These are phyloP conservation scores for Aspergillus aculeatinus DNA, from an alignment of 2,329 filamentous ascomycete species.

Conservation along the genomic window DNA sequence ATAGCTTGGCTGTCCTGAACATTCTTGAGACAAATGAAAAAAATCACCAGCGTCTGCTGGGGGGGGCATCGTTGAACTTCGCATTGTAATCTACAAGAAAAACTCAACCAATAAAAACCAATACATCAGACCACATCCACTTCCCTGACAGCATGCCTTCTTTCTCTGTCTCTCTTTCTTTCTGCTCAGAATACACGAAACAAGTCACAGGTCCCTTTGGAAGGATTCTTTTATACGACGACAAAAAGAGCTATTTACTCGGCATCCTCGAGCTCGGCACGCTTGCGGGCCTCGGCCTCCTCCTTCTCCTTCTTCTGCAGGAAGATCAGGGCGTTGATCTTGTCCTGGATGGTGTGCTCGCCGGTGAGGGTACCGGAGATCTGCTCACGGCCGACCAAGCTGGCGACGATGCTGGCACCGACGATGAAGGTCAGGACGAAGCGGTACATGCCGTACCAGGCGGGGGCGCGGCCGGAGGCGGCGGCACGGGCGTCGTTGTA, in stretches of 20 bases:
- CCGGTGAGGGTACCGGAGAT: conserved; percentile 50
- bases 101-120: background rate
- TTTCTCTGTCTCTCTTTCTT: background rate
- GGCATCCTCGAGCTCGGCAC: conserved; percentile 31
- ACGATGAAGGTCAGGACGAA: conserved; percentile 91
- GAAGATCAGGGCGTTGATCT: conserved; percentile 54
- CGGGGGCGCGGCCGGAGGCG: conserved; percentile 72
- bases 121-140: background rate
- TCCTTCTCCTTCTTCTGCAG: conserved; percentile 48
- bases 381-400: conserved; percentile 77
- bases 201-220: too few species aligned
- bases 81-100: conserved; percentile 6
- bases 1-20: too few species aligned
- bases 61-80: conserved; percentile 1
- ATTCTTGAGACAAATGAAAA: background rate
- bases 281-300: conserved; percentile 40
- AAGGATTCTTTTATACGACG: too few species aligned
- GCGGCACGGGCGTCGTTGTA: conserved; percentile 76
- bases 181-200: background rate
- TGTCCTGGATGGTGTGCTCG: conserved; percentile 46
- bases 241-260: conserved; percentile 29
- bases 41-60: background rate
- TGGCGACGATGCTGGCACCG: conserved; percentile 76
- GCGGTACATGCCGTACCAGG: conserved; percentile 86
- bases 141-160: conserved; percentile 1